Evolutionary conservation across 148 eudicot genomes (phyloP).

Genomic region (Limonium bicolor): DNA sequence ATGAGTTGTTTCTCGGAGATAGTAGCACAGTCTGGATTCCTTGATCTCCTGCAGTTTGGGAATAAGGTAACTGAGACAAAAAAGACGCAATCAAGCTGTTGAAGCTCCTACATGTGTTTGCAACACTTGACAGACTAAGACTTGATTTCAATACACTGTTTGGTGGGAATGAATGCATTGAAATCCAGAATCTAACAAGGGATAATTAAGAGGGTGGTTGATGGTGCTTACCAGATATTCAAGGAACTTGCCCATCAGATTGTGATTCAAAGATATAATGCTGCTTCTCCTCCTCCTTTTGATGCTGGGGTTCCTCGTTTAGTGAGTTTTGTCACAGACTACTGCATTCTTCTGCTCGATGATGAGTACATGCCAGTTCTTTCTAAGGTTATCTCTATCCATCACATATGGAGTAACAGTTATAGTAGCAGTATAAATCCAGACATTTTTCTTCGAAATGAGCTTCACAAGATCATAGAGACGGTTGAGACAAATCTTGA

Average conservation of each 20-base stretch:
- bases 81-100: slow-evolving; percentile 87
- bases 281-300: slow-evolving; percentile 16
- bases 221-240: slow-evolving; percentile 56
- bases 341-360: slow-evolving; percentile 45
- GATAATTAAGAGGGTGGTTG: slow-evolving; percentile 47
- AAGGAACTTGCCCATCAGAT: slow-evolving; percentile 57
- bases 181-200: slow-evolving; percentile 46
- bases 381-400: slow-evolving; percentile 42
- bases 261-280: slow-evolving; percentile 37
- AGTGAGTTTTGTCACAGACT: slow-evolving; percentile 51
- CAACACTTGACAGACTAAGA: slow-evolving; percentile 35
- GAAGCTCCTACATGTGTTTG: slow-evolving; percentile 55
- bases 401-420: slow-evolving; percentile 34
- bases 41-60: slow-evolving; percentile 44
- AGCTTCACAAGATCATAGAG: slow-evolving; percentile 35
- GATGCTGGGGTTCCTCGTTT: slow-evolving; percentile 65
- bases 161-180: slow-evolving; percentile 34
- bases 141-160: slow-evolving; percentile 58
- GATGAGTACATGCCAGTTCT: slow-evolving; percentile 35
- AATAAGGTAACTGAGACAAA: slow-evolving; percentile 36
- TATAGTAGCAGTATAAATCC: slow-evolving; percentile 6
- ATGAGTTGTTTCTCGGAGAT: slow-evolving; percentile 42
- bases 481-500: slow-evolving; percentile 50
- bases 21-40: slow-evolving; percentile 36
- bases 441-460: slow-evolving; percentile 18